Percentiles rank a stretch among this genome's conserved stretches.
Conservation (phyloP, 1,139 yeast species). For the Taphrina sp. region DNA sequence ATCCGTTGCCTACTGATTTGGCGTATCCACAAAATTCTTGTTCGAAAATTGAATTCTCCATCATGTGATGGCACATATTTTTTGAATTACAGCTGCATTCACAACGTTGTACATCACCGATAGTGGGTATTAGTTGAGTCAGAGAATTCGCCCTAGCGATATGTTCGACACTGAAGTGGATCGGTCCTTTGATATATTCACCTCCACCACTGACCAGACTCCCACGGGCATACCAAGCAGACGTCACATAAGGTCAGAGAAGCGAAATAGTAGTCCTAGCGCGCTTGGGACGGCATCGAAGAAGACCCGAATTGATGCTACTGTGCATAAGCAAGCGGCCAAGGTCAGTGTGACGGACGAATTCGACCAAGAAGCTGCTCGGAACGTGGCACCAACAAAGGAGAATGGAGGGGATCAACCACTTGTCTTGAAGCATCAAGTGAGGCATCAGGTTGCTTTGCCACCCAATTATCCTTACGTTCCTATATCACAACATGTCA, state of each 20-base stretch:
- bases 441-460: slow-evolving; percentile 94
- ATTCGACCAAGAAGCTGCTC: slow-evolving; percentile 84
- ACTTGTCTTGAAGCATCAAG: slow-evolving; percentile 48
- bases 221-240: background rate
- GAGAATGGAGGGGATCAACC: slow-evolving; percentile 54
- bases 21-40: too few relatives aligned
- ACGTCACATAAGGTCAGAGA: slow-evolving; percentile 1
- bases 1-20: too few relatives aligned
- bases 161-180: slow-evolving; percentile 17
- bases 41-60: background rate
- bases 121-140: too few relatives aligned
- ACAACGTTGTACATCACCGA: too few relatives aligned
- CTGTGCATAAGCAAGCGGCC: slow-evolving; percentile 10
- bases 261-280: background rate
- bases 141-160: too few relatives aligned
- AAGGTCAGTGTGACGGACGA: slow-evolving; percentile 64
- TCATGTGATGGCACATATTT: too few relatives aligned
- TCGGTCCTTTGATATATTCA: slow-evolving; percentile 12
- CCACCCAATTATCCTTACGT: slow-evolving; percentile 86
- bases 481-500: slow-evolving; percentile 83
- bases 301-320: slow-evolving; percentile 14
- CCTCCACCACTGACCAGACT: background rate
- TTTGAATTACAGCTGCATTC: too few relatives aligned
- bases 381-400: slow-evolving; percentile 77
- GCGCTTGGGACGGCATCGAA: background rate